These are phyloP conservation scores for Hygrophila difformis DNA, from an alignment of 257 asterid genomes.

Conservation along the genomic window DNA sequence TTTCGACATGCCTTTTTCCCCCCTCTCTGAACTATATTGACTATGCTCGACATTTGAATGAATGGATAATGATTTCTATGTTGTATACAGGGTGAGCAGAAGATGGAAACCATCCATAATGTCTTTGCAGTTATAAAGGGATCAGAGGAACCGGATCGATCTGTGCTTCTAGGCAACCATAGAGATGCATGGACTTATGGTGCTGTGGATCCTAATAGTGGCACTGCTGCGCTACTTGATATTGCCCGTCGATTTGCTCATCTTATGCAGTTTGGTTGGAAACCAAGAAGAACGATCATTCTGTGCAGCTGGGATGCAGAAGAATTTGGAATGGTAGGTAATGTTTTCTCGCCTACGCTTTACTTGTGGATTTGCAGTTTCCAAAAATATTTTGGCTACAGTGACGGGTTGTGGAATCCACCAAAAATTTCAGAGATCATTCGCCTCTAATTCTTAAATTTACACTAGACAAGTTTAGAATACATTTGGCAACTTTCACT, in stretches of 20 bases:
- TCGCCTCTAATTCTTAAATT: too few relatives aligned
- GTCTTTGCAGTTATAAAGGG: conserved; percentile 72
- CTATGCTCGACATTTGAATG: too few relatives aligned
- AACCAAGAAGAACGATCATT: conserved; percentile 73
- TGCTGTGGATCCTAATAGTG: conserved; percentile 96
- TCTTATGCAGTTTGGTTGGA: conserved; percentile 74
- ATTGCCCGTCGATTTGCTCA: conserved; percentile 74
- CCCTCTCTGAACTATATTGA: too few relatives aligned
- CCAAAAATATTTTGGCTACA: too few relatives aligned
- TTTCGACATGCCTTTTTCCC: too few relatives aligned
- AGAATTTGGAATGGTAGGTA: conserved; percentile 99
- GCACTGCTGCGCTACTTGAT: conserved; percentile 91
- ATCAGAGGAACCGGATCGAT: conserved; percentile 72
- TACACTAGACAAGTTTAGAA: too few relatives aligned
- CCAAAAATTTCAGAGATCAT: too few relatives aligned
- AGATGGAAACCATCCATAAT: conserved; percentile 56
- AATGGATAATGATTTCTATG: too few relatives aligned
- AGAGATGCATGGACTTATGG: conserved; percentile 99
- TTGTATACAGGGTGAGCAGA: conserved; percentile 56
- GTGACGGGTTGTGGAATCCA: too few relatives aligned
- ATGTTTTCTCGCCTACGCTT: conserved; percentile 23
- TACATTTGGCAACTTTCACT: too few relatives aligned
- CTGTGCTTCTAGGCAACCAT: conserved; percentile 79
- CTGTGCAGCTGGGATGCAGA: conserved; percentile 99
- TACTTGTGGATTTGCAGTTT: neutral